Evolutionary conservation across 495 filamentous ascomycete species (phyloP).

Genomic region (Daldinia vernicosa): DNA sequence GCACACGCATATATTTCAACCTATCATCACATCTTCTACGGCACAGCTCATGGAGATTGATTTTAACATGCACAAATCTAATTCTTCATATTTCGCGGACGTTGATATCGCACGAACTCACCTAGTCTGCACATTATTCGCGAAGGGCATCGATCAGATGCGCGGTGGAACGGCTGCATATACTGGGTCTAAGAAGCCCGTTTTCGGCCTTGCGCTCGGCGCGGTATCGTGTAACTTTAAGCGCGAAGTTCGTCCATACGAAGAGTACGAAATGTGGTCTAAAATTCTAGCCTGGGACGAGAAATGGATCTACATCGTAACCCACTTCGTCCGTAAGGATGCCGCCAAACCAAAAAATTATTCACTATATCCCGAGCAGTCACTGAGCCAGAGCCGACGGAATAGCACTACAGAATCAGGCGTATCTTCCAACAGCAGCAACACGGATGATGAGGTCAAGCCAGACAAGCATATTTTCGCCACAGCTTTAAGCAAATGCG

Average conservation of each 20-base stretch:
- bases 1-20: slow-evolving; percentile 44
- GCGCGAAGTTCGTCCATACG: slow-evolving; percentile 72
- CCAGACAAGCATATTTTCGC: slow-evolving; percentile 70
- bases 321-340: slow-evolving; percentile 73
- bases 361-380: slow-evolving; percentile 55
- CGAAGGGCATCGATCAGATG: slow-evolving; percentile 63
- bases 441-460: slow-evolving; percentile 53
- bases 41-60: slow-evolving; percentile 50
- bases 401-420: slow-evolving; percentile 38
- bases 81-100: slow-evolving; percentile 79
- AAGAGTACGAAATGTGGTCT: slow-evolving; percentile 73
- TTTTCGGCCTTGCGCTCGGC: slow-evolving; percentile 63
- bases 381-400: slow-evolving; percentile 29
- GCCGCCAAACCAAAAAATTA: slow-evolving; percentile 59
- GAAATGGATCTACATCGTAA: slow-evolving; percentile 84
- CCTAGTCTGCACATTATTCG: slow-evolving; percentile 66
- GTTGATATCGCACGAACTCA: slow-evolving; percentile 74
- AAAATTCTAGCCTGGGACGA: slow-evolving; percentile 76
- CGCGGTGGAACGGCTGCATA: slow-evolving; percentile 49
- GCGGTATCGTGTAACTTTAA: slow-evolving; percentile 72
- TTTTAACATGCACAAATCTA: slow-evolving; percentile 62
- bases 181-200: slow-evolving; percentile 55
- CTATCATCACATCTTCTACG: slow-evolving; percentile 46
- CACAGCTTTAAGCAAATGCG: slow-evolving; percentile 83
- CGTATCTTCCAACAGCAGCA: slow-evolving; percentile 43